Base-by-base conservation (phyloP, 768 basidiomycete species). In the Suillus decipiens region DNA sequence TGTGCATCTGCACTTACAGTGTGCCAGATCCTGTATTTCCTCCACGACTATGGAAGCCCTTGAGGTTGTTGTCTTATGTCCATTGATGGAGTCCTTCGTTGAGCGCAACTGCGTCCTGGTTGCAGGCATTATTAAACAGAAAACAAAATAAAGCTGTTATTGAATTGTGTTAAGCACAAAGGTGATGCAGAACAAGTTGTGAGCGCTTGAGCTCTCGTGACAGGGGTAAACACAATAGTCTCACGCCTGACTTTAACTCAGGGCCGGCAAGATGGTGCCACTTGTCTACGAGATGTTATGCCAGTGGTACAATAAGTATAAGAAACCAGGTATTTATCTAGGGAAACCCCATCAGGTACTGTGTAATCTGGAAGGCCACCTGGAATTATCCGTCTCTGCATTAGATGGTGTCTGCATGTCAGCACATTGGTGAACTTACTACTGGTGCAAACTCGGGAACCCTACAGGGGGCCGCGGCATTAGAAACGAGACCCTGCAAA, bases 1-100 rank as follows among this genome's bases (percentile, higher is more conserved):
- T 47, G 41, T 24, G 28, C 9, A 33, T 41, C 28, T 6, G 37
- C 14, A n/a, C 62, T 61, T 39, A 63, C 62, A 48, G 34, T 34
- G 36, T 45, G 62, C n/a, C 28, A 47, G 34, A 34, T 60, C 58
- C n/a, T 62, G 61, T 31, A 28, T 37, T 15, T 61, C 61, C 8
- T 60, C 39, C 31, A 8, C 15, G 31, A 62, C 42, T 22, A 24
- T 34, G 3, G n/a, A 36, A n/a, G 24, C 14, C 8, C 10, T 54
- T 59, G 3, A 5, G 22, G 15, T 36, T 47, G 22, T 17, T 22
- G 53, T 22, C 36, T 61, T 58, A 12, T 5, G 50, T 50, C 5
- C n/a, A 10, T 61, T 22, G 12, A 22, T 55, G 33, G 54, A 10
- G 2, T 3, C 5, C n/a, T 61, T 60, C 15, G n/a, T 34, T 15